A percentile compares a stretch with the other conserved stretches of the same genome.
phyloP scores from a whole-genome alignment of 306 rosid species.

The Dryas octopetala region DNA sequence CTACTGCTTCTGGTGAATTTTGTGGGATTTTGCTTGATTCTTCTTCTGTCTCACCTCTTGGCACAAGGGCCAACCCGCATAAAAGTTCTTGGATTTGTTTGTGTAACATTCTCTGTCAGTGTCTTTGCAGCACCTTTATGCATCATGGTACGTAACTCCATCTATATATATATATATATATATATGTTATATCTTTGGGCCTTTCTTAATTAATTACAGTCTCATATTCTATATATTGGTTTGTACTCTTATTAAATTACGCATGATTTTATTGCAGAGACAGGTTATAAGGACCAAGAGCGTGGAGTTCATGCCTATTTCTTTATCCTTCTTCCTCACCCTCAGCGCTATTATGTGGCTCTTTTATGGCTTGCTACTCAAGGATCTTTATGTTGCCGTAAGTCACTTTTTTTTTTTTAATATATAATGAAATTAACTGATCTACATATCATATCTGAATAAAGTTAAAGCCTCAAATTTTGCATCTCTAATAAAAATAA shows the following conservation, averaged over 20 bases:
- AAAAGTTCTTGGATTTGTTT: conserved; percentile 79
- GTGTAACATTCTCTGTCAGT: conserved; percentile 68
- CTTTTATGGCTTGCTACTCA: conserved; percentile 60
- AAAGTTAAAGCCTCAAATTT: too few relatives aligned
- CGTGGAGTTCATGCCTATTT: conserved; percentile 93
- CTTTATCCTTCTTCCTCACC: conserved; percentile 79
- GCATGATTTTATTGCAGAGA: conserved; percentile 43
- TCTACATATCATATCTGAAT: too few relatives aligned
- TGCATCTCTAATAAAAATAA: too few relatives aligned
- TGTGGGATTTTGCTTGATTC: conserved; percentile 64
- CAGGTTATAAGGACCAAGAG: conserved; percentile 90
- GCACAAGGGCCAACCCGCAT: conserved; percentile 52
- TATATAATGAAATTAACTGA: background rate
- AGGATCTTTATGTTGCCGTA: conserved; percentile 85
- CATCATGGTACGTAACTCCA: conserved; percentile 50
- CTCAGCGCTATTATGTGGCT: conserved; percentile 79
- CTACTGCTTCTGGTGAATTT: conserved; percentile 58
- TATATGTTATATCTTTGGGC: background rate
- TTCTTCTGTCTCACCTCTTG: conserved; percentile 64
- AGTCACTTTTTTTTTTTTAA: conserved; percentile 21
- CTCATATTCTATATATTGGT: background rate
- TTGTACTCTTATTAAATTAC: background rate
- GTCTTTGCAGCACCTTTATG: conserved; percentile 92
- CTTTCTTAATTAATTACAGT: background rate
- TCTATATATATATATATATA: background rate